Evolutionary conservation across 805 yeast genomes (phyloP).

Genomic region (Cyberlindnera petersonii): DNA sequence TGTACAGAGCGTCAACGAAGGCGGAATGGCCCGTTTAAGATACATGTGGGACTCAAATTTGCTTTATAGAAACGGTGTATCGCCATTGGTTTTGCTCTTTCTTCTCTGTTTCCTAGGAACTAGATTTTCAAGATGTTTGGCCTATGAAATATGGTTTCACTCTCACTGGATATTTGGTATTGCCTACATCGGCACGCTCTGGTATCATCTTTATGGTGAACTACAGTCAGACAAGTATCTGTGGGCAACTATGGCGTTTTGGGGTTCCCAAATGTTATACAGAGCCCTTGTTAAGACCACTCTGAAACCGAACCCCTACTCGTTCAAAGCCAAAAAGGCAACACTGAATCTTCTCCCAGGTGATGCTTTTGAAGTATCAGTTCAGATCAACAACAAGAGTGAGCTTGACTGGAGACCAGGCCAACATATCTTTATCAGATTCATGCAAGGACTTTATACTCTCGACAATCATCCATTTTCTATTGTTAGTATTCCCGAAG

Average conservation of each 20-base stretch:
- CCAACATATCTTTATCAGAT: slow-evolving; percentile 50
- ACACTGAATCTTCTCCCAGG: slow-evolving; percentile 22
- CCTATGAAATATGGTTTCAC: slow-evolving; percentile 48
- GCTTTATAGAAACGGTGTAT: slow-evolving; percentile 39
- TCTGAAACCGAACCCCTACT: slow-evolving; percentile 39
- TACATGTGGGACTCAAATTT: slow-evolving; percentile 24
- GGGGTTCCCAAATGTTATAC: slow-evolving; percentile 46
- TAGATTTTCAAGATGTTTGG: slow-evolving; percentile 34
- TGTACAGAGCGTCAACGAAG: slow-evolving; percentile 42
- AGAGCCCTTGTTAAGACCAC: slow-evolving; percentile 43
- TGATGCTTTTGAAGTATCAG: slow-evolving; percentile 35
- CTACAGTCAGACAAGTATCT: slow-evolving; percentile 40
- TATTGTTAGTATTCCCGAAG: slow-evolving; percentile 34
- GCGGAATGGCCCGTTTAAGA: slow-evolving; percentile 37
- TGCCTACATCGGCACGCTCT: slow-evolving; percentile 44
- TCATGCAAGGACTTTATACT: slow-evolving; percentile 38
- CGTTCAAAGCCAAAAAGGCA: slow-evolving; percentile 38
- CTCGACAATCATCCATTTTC: slow-evolving; percentile 58
- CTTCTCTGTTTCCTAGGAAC: slow-evolving; percentile 42
- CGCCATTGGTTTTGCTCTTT: slow-evolving; percentile 43
- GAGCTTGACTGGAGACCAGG: slow-evolving; percentile 49
- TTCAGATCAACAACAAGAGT: slow-evolving; percentile 22
- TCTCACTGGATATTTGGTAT: slow-evolving; percentile 51
- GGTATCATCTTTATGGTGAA: slow-evolving; percentile 38
- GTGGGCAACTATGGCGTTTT: slow-evolving; percentile 48